Evolutionary conservation across 257 asterid genomes (phyloP).

Genomic region (Nicotiana knightiana): DNA sequence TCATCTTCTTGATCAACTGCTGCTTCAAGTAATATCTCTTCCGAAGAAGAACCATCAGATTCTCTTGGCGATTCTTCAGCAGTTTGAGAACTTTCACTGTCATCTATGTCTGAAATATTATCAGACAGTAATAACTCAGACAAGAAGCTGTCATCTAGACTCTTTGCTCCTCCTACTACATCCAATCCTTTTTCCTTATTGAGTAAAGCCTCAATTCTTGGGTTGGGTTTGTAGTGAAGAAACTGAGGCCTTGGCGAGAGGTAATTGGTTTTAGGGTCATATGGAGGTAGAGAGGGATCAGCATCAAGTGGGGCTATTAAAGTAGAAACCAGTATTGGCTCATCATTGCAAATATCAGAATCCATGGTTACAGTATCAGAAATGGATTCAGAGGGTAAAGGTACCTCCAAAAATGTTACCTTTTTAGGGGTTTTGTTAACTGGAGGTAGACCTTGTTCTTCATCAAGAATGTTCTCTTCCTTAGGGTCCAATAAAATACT

Average conservation of each 20-base stretch:
- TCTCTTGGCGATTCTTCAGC: slow-evolving; percentile 37
- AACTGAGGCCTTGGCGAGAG: slow-evolving; percentile 84
- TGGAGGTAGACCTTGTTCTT: slow-evolving; percentile 21
- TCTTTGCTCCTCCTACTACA: slow-evolving; percentile 19
- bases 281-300: slow-evolving; percentile 67
- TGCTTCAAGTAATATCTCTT: slow-evolving; percentile 18
- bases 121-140: slow-evolving; percentile 38
- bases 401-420: slow-evolving; percentile 45
- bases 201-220: slow-evolving; percentile 45
- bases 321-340: slow-evolving; percentile 5
- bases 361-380: slow-evolving; percentile 27
- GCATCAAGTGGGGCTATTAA: slow-evolving; percentile 69
- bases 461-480: slow-evolving; percentile 11
- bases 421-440: slow-evolving; percentile 37
- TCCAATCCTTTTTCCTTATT: slow-evolving; percentile 34
- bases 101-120: slow-evolving; percentile 40
- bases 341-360: slow-evolving; percentile 21
- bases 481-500: slow-evolving; percentile 7
- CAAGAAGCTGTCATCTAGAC: slow-evolving; percentile 32
- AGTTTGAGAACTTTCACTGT: slow-evolving; percentile 26
- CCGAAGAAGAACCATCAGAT: slow-evolving; percentile 20
- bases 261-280: slow-evolving; percentile 77
- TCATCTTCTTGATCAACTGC: not conserved
- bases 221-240: slow-evolving; percentile 69
- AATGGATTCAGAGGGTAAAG: slow-evolving; percentile 18